Conservation (phyloP, 2,329 filamentous ascomycete species). For the Aspergillus awamori region DNA sequence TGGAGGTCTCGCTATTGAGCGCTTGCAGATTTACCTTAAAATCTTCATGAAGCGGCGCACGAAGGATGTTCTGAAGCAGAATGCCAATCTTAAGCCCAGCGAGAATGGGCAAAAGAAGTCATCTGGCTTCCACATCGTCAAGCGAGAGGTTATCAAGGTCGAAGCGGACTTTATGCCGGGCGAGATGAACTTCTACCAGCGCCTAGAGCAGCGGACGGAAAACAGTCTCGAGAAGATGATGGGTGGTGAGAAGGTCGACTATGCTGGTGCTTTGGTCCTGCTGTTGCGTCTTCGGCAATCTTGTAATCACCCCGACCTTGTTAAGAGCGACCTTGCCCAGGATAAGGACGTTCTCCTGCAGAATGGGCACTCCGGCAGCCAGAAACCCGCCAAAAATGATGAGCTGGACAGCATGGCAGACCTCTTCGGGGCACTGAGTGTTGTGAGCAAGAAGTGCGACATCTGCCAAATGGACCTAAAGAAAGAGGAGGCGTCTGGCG, state of each 20-base stretch:
- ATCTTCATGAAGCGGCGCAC: constrained; percentile 99
- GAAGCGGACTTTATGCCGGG: constrained; percentile 75
- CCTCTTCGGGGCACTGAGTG: constrained; percentile 80
- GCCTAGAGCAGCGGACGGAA: constrained; percentile 81
- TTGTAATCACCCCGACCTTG: constrained; percentile 89
- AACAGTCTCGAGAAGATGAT: constrained; percentile 88
- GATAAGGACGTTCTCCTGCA: constrained; percentile 83
- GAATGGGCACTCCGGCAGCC: constrained; percentile 55
- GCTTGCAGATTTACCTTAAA: constrained; percentile 80
- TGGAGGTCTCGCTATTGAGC: constrained; percentile 83
- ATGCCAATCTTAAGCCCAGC: constrained; percentile 76
- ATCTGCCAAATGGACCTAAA: constrained; percentile 75
- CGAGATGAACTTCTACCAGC: constrained; percentile 83
- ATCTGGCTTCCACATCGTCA: constrained; percentile 83
- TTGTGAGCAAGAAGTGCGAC: constrained; percentile 77
- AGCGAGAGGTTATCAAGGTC: constrained; percentile 82
- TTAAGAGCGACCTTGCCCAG: constrained; percentile 80
- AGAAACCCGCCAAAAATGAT: constrained; percentile 55
- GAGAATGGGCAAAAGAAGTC: constrained; percentile 53
- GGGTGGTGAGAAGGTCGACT: constrained; percentile 76
- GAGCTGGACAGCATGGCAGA: constrained; percentile 84
- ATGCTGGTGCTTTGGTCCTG: constrained; percentile 89
- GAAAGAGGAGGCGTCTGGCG: constrained; percentile 55
- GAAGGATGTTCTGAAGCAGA: constrained; percentile 92
- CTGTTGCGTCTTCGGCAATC: constrained; percentile 88